Evolutionary conservation across 441 rosid species (phyloP), one percentile per base, ranked within the genome.

Genomic region (Viola pubescens): DNA sequence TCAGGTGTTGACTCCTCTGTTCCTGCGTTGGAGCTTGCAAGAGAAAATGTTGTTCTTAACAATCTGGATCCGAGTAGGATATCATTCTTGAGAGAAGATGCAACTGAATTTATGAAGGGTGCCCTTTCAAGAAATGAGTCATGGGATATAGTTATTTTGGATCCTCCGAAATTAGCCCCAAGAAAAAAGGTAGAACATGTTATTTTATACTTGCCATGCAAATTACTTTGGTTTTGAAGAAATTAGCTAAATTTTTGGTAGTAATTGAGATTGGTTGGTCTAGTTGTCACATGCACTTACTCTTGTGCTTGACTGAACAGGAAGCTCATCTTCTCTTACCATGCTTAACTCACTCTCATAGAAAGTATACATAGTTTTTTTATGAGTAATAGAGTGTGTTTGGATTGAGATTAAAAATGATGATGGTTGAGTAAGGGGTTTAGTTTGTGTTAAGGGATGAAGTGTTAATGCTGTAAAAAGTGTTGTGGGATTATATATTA

Each of bases 161-260:
- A 91, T 76, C 98, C 98, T 65, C 98, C 96, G 14, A 88, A 91
- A 76, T 65, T 91, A 46, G 96, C 95, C 19, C 98, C 95, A 48
- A 74, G 78, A 55, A 81, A 71, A 67, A 85, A 86, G 88, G 85
- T 83, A 71, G 12, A 9, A 0, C 43, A 48, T 44, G 47, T 43
- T 16, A 34, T 6, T n/a, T 60, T 37, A n/a, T 26, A 2, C 34
- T 26, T 26, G 34, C 34, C 34, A 26, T 26, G 34, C 34, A 26
- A 1, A 6, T 16, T 16, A 52, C 4, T 37, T 12, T 13, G 5
- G 3, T 3, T 40, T 9, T 6, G 5, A 5, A 40, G 55, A 50
- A 50, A 43, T 43, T 12, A 11, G 12, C 11, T 3, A 34, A 40
- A 4, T 13, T 26, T 26, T 26, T 26, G 2, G 34, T 26, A 1